A percentile compares a stretch with the other conserved stretches of the same genome.
Conservation (phyloP, 495 filamentous ascomycete species). For the Penicillium parvum region DNA sequence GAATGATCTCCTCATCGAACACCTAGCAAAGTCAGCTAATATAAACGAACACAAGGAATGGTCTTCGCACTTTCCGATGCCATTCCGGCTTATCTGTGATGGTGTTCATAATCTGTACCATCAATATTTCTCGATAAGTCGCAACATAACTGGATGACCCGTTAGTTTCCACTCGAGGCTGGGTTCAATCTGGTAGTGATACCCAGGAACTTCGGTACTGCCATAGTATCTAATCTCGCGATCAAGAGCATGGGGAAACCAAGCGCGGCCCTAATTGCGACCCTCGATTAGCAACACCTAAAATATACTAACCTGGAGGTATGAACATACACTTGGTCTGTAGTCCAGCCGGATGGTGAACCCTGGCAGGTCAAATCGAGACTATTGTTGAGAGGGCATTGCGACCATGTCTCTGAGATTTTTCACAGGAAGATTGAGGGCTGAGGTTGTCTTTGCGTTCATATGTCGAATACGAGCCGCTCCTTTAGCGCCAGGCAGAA, state of each 20-base stretch:
- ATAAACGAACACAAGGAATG: neutral
- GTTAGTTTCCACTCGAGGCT: neutral
- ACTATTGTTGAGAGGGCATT: neutral
- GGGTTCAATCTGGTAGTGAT: no score
- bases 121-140: conserved; percentile 10
- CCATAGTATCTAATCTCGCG: no score
- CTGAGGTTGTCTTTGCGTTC: no score
- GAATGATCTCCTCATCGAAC: conserved; percentile 42
- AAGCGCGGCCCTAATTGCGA: neutral
- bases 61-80: conserved; percentile 37
- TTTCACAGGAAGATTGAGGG: neutral
- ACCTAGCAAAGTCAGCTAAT: conserved; percentile 10
- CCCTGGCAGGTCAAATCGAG: neutral
- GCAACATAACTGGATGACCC: neutral
- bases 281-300: neutral
- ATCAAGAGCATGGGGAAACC: neutral
- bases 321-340: neutral
- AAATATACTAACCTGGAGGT: neutral
- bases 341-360: neutral
- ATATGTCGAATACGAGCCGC: no score
- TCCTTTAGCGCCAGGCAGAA: neutral
- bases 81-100: conserved; percentile 46
- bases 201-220: no score
- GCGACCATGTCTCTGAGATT: neutral
- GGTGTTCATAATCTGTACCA: conserved; percentile 34